Conservation (phyloP, 352 stramenopile species). For the Phytophthora nicotianae region DNA sequence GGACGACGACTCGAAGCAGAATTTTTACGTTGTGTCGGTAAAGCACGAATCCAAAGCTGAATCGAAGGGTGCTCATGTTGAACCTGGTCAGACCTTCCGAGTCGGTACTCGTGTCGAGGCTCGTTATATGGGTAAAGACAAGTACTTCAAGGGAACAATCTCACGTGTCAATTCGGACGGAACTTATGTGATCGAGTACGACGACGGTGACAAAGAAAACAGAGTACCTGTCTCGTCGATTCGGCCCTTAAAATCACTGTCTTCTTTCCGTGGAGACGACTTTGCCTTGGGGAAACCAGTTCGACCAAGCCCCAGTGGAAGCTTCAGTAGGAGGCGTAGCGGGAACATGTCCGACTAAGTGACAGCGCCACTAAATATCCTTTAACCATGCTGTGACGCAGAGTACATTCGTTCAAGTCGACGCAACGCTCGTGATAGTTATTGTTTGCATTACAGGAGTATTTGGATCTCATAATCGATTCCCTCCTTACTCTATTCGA, state of each 20-base stretch:
- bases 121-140: constrained; percentile 60
- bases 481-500: background rate
- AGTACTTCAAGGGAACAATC: constrained; percentile 71
- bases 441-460: constrained; percentile 22
- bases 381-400: background rate
- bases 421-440: background rate
- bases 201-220: constrained; percentile 74
- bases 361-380: background rate
- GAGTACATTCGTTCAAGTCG: background rate
- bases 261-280: constrained; percentile 33
- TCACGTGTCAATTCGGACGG: constrained; percentile 45
- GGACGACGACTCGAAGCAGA: constrained; percentile 18
- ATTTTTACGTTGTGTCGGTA: constrained; percentile 9
- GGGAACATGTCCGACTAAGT: constrained; percentile 55
- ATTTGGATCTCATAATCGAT: constrained; percentile 18
- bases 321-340: constrained; percentile 40
- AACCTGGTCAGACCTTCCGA: constrained; percentile 8
- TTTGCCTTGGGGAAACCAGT: constrained; percentile 41
- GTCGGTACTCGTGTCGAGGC: constrained; percentile 54
- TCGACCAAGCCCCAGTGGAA: constrained; percentile 36
- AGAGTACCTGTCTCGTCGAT: constrained; percentile 46
- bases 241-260: constrained; percentile 31
- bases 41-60: constrained; percentile 17
- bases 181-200: constrained; percentile 77
- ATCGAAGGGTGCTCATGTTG: constrained; percentile 1